Percentiles rank a stretch among this genome's conserved stretches.
These are phyloP conservation scores for Juncus effusus DNA, from an alignment of 176 grass and related monocot genomes.

Conservation along the genomic window DNA sequence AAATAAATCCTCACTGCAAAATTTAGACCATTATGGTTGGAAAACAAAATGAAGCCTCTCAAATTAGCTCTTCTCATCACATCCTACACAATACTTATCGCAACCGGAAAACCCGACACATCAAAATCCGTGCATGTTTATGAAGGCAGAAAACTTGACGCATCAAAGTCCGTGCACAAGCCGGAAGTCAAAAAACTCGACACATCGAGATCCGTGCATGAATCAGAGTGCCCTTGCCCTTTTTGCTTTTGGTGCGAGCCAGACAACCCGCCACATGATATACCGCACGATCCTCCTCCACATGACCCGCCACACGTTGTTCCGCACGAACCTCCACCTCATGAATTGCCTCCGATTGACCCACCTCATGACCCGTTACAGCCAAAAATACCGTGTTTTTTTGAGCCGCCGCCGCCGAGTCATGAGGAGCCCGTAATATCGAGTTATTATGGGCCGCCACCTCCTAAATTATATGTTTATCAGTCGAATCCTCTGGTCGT, in stretches of 20 bases:
- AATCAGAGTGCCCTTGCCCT: conserved; percentile 17
- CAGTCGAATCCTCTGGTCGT: conserved; percentile 15
- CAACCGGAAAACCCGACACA: background rate
- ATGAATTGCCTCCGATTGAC: background rate
- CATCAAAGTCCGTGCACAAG: too few relatives aligned
- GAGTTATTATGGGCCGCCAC: background rate
- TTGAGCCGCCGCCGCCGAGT: conserved; percentile 5
- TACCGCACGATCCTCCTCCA: background rate
- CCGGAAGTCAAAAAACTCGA: background rate
- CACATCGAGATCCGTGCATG: conserved; percentile 7
- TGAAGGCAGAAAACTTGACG: too few relatives aligned
- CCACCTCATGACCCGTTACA: background rate
- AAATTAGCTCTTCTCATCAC: conserved; percentile 13
- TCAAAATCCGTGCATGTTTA: conserved; percentile 10
- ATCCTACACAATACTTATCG: background rate
- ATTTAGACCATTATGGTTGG: background rate
- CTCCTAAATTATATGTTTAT: conserved; percentile 2
- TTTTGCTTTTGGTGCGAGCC: conserved; percentile 20
- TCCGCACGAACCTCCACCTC: background rate
- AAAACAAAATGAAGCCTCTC: conserved; percentile 18
- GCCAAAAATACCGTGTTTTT: conserved; percentile 22
- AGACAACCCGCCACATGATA: background rate
- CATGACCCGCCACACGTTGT: conserved; percentile 7
- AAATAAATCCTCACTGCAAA: background rate
- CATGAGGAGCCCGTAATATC: background rate